Conservation (phyloP, 2,329 filamentous ascomycete genomes). For the Tolypocladium endophyticum region DNA sequence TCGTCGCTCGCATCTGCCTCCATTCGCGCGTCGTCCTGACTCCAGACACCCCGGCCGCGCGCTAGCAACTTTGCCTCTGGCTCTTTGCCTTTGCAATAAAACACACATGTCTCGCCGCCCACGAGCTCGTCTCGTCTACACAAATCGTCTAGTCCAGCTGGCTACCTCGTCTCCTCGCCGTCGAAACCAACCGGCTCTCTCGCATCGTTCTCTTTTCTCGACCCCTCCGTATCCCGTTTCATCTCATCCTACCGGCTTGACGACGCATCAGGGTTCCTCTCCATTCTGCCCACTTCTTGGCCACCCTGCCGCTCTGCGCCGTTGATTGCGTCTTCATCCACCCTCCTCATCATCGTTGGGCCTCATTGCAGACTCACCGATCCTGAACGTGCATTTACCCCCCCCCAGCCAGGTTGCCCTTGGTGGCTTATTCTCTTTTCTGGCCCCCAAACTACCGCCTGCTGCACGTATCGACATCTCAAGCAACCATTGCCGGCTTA, state of each 20-base stretch:
- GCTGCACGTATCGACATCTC: background rate
- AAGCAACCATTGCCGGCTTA: slow-evolving; percentile 1
- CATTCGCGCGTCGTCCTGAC: slow-evolving; percentile 22
- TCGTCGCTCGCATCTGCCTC: slow-evolving; percentile 47
- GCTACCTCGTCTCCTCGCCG: background rate
- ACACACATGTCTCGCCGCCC: slow-evolving; percentile 50
- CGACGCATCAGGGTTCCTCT: background rate
- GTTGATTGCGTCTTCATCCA: slow-evolving; percentile 1
- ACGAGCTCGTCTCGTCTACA: slow-evolving; percentile 40
- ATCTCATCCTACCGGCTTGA: background rate
- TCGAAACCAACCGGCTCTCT: background rate
- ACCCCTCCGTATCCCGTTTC: background rate
- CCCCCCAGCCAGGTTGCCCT: background rate
- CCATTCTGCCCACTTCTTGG: background rate
- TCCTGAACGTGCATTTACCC: slow-evolving; percentile 1
- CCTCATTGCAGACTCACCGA: slow-evolving; percentile 38
- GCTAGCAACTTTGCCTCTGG: slow-evolving; percentile 25
- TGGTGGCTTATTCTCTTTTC: background rate
- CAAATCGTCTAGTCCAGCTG: slow-evolving; percentile 11
- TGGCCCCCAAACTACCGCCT: background rate
- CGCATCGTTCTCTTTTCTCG: too few relatives aligned
- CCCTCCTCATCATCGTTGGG: slow-evolving; percentile 28
- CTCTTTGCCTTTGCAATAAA: slow-evolving; percentile 46
- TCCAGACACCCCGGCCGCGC: slow-evolving; percentile 39
- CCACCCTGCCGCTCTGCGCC: background rate